Evolutionary conservation across 1,139 yeast species (phyloP).

Genomic region (Arxiozyma heterogenica): DNA sequence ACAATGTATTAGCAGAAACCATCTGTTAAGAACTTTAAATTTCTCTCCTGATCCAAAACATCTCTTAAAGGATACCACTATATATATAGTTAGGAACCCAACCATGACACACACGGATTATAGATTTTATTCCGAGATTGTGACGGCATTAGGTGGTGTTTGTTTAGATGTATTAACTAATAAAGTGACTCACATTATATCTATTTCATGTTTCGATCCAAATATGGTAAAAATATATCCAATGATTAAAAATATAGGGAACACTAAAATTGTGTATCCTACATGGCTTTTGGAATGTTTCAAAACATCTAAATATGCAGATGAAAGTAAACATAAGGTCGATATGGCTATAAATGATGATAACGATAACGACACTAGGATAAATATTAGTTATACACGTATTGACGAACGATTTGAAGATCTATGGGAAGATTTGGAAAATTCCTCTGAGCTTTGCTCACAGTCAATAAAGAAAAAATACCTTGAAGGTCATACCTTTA

Average conservation of each 20-base stretch:
- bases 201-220: conserved; percentile 43
- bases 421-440: conserved; percentile 19
- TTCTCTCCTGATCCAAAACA: conserved; percentile 61
- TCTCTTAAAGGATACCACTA: conserved; percentile 51
- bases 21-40: conserved; percentile 40
- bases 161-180: conserved; percentile 56
- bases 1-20: conserved; percentile 39
- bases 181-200: conserved; percentile 70
- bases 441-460: not conserved
- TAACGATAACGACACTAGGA: not conserved
- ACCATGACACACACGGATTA: conserved; percentile 37
- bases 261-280: conserved; percentile 60
- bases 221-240: conserved; percentile 29
- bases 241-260: conserved; percentile 27
- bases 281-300: conserved; percentile 72
- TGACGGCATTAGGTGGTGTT: conserved; percentile 75
- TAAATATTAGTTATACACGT: conserved; percentile 4
- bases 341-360: not conserved
- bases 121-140: conserved; percentile 47
- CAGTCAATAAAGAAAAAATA: not conserved
- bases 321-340: conserved; percentile 46
- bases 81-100: conserved; percentile 61
- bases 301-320: conserved; percentile 41
- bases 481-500: conserved; percentile 16
- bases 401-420: conserved; percentile 16